Evolutionary conservation across 306 rosid genomes (phyloP), one percentile per base, ranked within the genome.

Genomic region (Medicago lupulina): DNA sequence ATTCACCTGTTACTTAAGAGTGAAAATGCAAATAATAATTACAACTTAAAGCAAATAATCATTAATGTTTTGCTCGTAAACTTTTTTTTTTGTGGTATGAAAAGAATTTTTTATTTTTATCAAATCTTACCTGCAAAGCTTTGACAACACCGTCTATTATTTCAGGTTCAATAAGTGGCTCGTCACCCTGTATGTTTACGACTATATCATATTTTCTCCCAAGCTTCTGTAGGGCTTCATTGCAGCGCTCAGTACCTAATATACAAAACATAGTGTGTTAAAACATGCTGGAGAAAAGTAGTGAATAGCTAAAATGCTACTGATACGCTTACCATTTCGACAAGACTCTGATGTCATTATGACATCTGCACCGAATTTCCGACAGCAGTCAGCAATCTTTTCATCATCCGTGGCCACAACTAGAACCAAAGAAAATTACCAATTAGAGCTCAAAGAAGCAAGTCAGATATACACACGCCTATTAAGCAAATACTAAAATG

Each of bases 351-450:
- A 88, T 31, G 98, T 95, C 98, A 95, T 95, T 79, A 95, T 80
- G 66, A 95, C 97, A 80, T 90, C 91, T 39, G 98, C 97, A 53
- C 98, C 98, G 63, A 95, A 95, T 55, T 86, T 82, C 77, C 78
- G 84, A 79, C 98, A 95, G 89, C 98, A 95, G 23, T 90, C 85
- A 68, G 91, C 97, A 84, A 95, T 95, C 85, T 65, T 89, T 67
- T 89, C 93, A 59, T 92, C 96, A 75, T 95, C 98, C 6, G 98
- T 95, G 13, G 97, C 98, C 84, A 95, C 97, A 84, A 95, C 98
- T 95, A 75, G 60, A 83, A 58, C 21, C 77, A 82, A 70, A 70
- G 50, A 58, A 55, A 74, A 39, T 36, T 71, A 77, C 8, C 60
- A 77, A 40, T 76, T 66, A 71, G 79, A 81, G 66, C 51, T 62